phyloP scores from a whole-genome alignment of 257 asterid species.

The Jacaranda mimosifolia region DNA sequence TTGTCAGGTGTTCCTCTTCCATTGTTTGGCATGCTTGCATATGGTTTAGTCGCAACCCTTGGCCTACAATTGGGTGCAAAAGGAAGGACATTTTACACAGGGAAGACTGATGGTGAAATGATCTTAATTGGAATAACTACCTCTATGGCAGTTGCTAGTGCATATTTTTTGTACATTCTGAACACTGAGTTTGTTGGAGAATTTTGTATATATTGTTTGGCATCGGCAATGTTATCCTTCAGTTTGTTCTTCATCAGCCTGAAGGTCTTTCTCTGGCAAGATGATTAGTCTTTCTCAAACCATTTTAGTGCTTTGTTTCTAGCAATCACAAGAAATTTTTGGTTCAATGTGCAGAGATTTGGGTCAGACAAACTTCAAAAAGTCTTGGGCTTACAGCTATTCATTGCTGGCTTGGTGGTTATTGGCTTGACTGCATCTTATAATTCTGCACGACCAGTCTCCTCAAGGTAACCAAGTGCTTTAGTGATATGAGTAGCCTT shows the following conservation, averaged over 20 bases:
- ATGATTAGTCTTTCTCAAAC: slow-evolving; percentile 30
- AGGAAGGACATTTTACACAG: slow-evolving; percentile 49
- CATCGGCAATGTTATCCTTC: slow-evolving; percentile 80
- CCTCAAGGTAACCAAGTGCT: slow-evolving; percentile 60
- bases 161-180: slow-evolving; percentile 89
- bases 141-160: slow-evolving; percentile 94
- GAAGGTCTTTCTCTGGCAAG: slow-evolving; percentile 59
- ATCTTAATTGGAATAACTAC: slow-evolving; percentile 74
- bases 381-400: slow-evolving; percentile 70
- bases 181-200: slow-evolving; percentile 78
- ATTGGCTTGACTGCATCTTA: slow-evolving; percentile 73
- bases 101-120: slow-evolving; percentile 58
- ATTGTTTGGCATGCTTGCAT: slow-evolving; percentile 87
- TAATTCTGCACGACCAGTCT: slow-evolving; percentile 53
- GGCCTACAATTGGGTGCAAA: slow-evolving; percentile 68
- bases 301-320: slow-evolving; percentile 13
- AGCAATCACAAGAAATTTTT: slow-evolving; percentile 45
- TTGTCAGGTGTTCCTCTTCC: slow-evolving; percentile 92
- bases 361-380: slow-evolving; percentile 62
- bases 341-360: slow-evolving; percentile 48
- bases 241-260: slow-evolving; percentile 71
- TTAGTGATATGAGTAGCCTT: slow-evolving; percentile 16
- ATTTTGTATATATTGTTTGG: slow-evolving; percentile 80
- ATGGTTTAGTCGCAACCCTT: slow-evolving; percentile 76
- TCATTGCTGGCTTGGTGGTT: slow-evolving; percentile 71